Conservation (phyloP, 164 flowering plant genomes). For the Annona squamosa region DNA sequence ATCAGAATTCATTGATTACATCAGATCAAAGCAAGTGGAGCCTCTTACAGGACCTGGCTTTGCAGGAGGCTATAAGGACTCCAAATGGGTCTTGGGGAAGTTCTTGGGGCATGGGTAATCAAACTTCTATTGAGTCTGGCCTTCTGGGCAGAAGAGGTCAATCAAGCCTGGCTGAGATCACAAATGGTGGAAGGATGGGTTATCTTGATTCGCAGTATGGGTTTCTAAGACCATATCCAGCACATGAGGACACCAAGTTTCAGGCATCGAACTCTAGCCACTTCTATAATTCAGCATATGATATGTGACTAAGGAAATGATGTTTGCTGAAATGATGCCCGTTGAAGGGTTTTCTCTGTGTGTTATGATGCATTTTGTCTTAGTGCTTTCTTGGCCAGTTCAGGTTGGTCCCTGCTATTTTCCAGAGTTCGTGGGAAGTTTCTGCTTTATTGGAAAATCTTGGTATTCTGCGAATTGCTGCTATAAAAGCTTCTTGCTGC, state of each 20-base stretch:
- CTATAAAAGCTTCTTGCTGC: background rate
- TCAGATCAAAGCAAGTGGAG: constrained; percentile 7
- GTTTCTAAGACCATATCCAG: constrained; percentile 8
- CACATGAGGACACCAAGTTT: constrained; percentile 10
- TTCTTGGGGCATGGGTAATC: constrained; percentile 1
- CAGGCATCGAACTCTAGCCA: constrained; percentile 8
- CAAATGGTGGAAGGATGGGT: constrained; percentile 11
- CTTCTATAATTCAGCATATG: constrained; percentile 8
- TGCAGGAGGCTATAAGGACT: constrained; percentile 7
- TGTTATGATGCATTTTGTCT: background rate
- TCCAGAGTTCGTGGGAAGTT: background rate
- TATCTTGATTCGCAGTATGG: constrained; percentile 13
- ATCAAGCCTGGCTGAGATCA: constrained; percentile 9
- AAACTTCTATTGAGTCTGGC: constrained; percentile 6
- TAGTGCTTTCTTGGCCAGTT: constrained; percentile 2
- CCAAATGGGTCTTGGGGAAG: constrained; percentile 5
- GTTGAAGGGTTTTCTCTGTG: background rate
- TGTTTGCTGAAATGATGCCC: background rate
- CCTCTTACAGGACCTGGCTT: constrained; percentile 8
- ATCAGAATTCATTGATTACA: constrained; percentile 4
- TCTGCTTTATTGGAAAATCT: background rate
- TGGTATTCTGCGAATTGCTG: background rate
- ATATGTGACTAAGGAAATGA: background rate
- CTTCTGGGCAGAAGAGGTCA: constrained; percentile 10
- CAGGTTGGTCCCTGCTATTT: background rate